Evolutionary conservation across 2,329 filamentous ascomycete genomes (phyloP).

Genomic region (Colletotrichum sp.): DNA sequence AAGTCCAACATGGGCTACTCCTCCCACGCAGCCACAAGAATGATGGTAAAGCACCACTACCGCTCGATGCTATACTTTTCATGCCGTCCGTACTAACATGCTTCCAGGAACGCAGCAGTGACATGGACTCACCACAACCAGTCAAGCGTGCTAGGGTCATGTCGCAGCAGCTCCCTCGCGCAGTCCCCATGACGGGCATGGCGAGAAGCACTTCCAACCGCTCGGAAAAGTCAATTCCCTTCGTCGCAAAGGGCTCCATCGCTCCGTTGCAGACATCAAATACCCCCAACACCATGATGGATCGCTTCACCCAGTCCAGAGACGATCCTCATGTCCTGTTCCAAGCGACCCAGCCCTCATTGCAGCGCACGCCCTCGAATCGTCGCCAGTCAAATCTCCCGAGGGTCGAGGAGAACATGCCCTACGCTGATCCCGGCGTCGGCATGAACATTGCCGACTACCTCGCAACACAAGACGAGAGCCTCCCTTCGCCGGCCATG

Average conservation of each 20-base stretch:
- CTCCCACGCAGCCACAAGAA: conserved; percentile 1
- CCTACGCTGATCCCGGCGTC: conserved; percentile 28
- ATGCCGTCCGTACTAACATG: not conserved
- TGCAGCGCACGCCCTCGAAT: conserved; percentile 30
- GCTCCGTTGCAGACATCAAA: conserved; percentile 31
- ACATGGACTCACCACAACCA: conserved; percentile 27
- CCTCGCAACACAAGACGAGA: conserved; percentile 34
- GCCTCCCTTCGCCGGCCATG: conserved; percentile 28
- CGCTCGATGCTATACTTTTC: not conserved
- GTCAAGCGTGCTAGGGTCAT: conserved; percentile 37
- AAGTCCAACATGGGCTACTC: conserved; percentile 22
- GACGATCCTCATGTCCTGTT: conserved; percentile 32
- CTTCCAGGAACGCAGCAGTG: conserved; percentile 27
- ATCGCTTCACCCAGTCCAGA: conserved; percentile 33
- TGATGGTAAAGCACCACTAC: conserved; percentile 12
- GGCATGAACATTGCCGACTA: conserved; percentile 45
- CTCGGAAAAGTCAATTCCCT: conserved; percentile 44
- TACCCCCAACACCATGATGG: conserved; percentile 27
- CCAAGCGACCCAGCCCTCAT: conserved; percentile 20
- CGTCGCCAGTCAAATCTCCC: conserved; percentile 30
- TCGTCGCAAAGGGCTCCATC: conserved; percentile 38
- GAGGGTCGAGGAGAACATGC: conserved; percentile 39
- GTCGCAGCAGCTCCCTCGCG: conserved; percentile 32
- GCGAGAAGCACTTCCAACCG: conserved; percentile 45
- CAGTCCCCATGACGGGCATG: conserved; percentile 20